A percentile compares a stretch with the other conserved stretches of the same genome.
Conservation (phyloP, 2,329 filamentous ascomycete genomes). For the Fusarium liriodendri region DNA sequence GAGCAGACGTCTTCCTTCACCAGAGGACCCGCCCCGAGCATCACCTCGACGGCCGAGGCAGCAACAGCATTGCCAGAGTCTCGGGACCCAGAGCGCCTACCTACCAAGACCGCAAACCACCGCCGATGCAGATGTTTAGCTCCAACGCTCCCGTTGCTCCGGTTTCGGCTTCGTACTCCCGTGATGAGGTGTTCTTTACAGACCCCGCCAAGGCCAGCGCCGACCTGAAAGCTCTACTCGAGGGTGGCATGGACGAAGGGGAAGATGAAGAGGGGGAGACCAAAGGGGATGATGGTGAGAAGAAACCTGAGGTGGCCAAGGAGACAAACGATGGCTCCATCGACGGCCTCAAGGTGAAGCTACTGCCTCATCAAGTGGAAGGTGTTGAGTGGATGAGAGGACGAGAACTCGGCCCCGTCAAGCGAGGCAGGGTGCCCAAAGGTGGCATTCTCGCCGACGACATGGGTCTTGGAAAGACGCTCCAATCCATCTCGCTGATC, state of each 20-base stretch:
- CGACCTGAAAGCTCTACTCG: constrained; percentile 84
- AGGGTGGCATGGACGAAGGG: constrained; percentile 81
- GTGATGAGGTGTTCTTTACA: constrained; percentile 70
- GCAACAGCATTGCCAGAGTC: constrained; percentile 52
- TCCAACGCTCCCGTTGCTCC: constrained; percentile 46
- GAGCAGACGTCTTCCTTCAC: constrained; percentile 66
- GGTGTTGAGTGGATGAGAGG: constrained; percentile 96
- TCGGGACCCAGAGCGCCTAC: constrained; percentile 60
- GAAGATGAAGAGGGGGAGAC: constrained; percentile 58
- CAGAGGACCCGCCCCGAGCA: constrained; percentile 67
- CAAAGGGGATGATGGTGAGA: constrained; percentile 32
- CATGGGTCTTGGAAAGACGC: constrained; percentile 96
- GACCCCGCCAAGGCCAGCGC: constrained; percentile 78
- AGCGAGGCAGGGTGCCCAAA: constrained; percentile 84
- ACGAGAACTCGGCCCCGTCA: constrained; percentile 87
- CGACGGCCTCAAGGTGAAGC: constrained; percentile 85
- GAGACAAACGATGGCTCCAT: constrained; percentile 64
- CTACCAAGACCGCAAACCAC: constrained; percentile 59
- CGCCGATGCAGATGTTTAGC: constrained; percentile 61
- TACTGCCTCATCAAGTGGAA: constrained; percentile 93
- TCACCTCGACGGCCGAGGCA: constrained; percentile 57
- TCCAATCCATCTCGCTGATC: constrained; percentile 91
- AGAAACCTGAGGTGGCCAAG: constrained; percentile 41
- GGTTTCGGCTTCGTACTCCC: constrained; percentile 33
- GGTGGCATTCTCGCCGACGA: constrained; percentile 97